Conservation (phyloP, 1,284 basidiomycete genomes). For the Naganishia sp. region DNA sequence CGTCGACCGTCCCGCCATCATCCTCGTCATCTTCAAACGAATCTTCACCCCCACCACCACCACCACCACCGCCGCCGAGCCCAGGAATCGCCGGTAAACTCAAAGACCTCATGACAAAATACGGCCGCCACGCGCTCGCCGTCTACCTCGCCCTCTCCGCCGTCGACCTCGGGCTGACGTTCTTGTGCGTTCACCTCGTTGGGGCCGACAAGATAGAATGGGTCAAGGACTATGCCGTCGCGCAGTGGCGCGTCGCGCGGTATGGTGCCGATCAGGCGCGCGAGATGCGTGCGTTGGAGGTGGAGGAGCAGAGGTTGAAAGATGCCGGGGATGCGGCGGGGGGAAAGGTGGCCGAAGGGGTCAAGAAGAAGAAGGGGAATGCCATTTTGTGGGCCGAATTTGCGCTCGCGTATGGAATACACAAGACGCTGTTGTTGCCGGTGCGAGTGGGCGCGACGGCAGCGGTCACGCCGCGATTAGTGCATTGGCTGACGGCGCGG, state of each 20-base stretch:
- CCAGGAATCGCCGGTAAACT: conserved; percentile 50
- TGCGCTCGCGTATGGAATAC: conserved; percentile 88
- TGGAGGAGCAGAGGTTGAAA: conserved; percentile 34
- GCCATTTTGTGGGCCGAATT: conserved; percentile 82
- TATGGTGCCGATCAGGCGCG: conserved; percentile 40
- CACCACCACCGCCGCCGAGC: conserved; percentile 3
- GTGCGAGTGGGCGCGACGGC: conserved; percentile 86
- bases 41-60: not conserved
- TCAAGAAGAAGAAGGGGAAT: conserved; percentile 57
- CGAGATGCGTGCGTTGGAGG: conserved; percentile 36
- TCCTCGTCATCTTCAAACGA: not conserved
- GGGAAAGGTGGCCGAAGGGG: conserved; percentile 63
- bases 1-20: not conserved
- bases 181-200: conserved; percentile 78
- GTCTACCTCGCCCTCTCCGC: conserved; percentile 73
- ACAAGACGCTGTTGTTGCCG: conserved; percentile 93
- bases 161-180: conserved; percentile 79
- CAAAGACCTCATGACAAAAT: conserved; percentile 82
- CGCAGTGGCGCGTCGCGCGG: conserved; percentile 41
- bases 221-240: conserved; percentile 64
- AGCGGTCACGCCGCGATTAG: conserved; percentile 78
- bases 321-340: conserved; percentile 56
- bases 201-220: conserved; percentile 86
- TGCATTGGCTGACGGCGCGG: conserved; percentile 69
- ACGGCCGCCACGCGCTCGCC: conserved; percentile 89